Evolutionary conservation across 768 basidiomycete genomes (phyloP), one percentile per base, ranked within the genome.

Genomic region (Suillus hirtellus): DNA sequence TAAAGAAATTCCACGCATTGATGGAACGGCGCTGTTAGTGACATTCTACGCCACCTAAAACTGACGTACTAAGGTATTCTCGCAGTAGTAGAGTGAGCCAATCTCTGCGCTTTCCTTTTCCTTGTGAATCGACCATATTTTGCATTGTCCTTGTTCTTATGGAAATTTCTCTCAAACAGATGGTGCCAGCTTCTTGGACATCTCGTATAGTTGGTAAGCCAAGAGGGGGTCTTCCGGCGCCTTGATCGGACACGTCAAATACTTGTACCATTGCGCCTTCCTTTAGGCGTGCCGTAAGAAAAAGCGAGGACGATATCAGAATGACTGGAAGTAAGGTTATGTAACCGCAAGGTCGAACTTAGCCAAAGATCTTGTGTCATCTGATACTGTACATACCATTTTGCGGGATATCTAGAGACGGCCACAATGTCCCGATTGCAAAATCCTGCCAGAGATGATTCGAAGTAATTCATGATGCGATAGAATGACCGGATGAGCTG

Each of bases 371-470:
- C 34, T 59, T 6, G 34, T 46, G 47, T 52, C 21, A 60, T 52
- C 59, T 62, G 46, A 63, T 62, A 49, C 47, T 61, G 61, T 64
- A 80, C 86, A 70, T 73, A 89, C 92, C 78, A 64, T 86, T 83
- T 59, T 80, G 80, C 34, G 85, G 71, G 61, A 88, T 60, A 9
- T 90, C 88, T 52, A 81, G 69, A 44, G 88, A 89, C n/a, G 91
- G 90, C 92, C 92, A 93, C 68, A 84, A 82, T 53, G 87, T 76
- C 6, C 92, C 92, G 60, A 92, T 78, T 14, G 87, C 84, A 72
- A 88, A 87, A 50, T 80, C 75, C 88, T 89, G 70, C 65, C 58
- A 24, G 49, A 43, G 65, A 56, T 56, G 62, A 65, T 68, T 68
- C 31, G 54, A 37, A 68, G 44, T 68, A 56, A 61, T 66, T n/a